Percentiles rank a stretch among this genome's conserved stretches.
These are phyloP conservation scores for Calocera cornea DNA, from an alignment of 768 basidiomycete genomes.

Conservation along the genomic window DNA sequence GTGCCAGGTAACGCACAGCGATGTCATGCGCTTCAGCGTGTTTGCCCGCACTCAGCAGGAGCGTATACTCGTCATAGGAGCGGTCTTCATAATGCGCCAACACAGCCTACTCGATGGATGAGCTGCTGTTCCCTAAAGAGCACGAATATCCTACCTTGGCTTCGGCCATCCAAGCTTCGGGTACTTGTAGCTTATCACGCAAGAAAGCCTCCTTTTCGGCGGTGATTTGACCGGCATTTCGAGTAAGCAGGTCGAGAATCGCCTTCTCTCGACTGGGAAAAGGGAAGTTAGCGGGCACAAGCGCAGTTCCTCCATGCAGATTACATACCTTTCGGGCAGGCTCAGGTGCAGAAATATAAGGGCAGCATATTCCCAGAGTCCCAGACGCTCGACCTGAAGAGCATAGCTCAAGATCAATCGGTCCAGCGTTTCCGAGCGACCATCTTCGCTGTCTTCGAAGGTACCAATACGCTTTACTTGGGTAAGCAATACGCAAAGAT, in stretches of 20 bases:
- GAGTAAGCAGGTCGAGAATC: slow-evolving; percentile 63
- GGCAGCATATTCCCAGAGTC: not conserved
- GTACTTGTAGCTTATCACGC: slow-evolving; percentile 65
- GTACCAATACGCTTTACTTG: slow-evolving; percentile 71
- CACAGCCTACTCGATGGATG: slow-evolving; percentile 40
- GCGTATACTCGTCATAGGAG: slow-evolving; percentile 59
- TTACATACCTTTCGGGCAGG: not conserved
- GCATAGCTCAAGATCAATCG: slow-evolving; percentile 37
- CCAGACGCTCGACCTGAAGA: not conserved
- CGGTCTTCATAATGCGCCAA: slow-evolving; percentile 47
- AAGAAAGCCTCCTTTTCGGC: slow-evolving; percentile 20
- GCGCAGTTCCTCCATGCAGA: too few species aligned
- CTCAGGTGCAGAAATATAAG: not conserved
- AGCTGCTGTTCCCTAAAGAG: not conserved
- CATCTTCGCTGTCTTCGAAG: slow-evolving; percentile 78
- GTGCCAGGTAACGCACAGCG: slow-evolving; percentile 73
- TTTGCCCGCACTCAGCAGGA: slow-evolving; percentile 55
- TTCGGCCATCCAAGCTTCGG: slow-evolving; percentile 76
- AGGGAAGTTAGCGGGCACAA: slow-evolving; percentile 4
- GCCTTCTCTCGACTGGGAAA: slow-evolving; percentile 59
- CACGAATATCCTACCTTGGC: slow-evolving; percentile 46
- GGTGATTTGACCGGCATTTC: slow-evolving; percentile 27
- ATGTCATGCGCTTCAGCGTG: slow-evolving; percentile 69
- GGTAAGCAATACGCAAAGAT: slow-evolving; percentile 72
- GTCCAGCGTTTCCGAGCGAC: slow-evolving; percentile 68